Base-by-base conservation (phyloP, 2,329 filamentous ascomycete species). In the Ascochyta fabae region DNA sequence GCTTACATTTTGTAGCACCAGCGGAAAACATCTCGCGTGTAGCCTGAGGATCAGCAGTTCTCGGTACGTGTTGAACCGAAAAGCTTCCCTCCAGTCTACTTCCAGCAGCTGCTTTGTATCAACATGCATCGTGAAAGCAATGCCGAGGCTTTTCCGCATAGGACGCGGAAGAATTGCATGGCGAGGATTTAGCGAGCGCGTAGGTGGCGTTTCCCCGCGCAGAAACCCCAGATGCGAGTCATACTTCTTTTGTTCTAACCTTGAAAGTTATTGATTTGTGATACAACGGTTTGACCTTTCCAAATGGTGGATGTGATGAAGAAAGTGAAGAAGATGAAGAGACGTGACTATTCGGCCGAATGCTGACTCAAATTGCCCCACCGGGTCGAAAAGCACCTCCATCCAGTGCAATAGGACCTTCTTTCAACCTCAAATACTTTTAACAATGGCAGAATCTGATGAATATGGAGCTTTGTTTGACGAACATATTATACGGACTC, bases 171-270 rank as follows among this genome's bases (percentile, higher is more conserved):
- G 35, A 48, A 45, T 39, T 50, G 29, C 19, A 31, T 24, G 40
- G 45, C 22, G 31, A 41, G 47, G 35, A 46, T 36, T 33, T 36
- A 50, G 41, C 42, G 46, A 10, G 16, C 19, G 27, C 44, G 39
- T 40, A 36, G 40, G 51, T 54, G 39, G 52, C 52, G 40, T 27
- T 48, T 55, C 41, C 52, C 45, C 45, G 39, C 44, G 39, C 51
- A 24, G 33, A 6, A 39, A 39, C 36, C 16, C 19, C 36, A 31
- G 40, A 41, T 31, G n/a, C 44, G 51, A 44, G 44, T 48, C 51
- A 49, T 44, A 45, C 13, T 13, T 39, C 15, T 9, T 16, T 31
- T 3, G 19, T 13, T 31, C 6, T 27, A 8, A 1, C 33, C 5
- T 23, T 40, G 4, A 8, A 12, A 6, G 8, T 39, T 13, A 10